Base-by-base conservation (phyloP, 495 filamentous ascomycete genomes). In the Cercophora samala region DNA sequence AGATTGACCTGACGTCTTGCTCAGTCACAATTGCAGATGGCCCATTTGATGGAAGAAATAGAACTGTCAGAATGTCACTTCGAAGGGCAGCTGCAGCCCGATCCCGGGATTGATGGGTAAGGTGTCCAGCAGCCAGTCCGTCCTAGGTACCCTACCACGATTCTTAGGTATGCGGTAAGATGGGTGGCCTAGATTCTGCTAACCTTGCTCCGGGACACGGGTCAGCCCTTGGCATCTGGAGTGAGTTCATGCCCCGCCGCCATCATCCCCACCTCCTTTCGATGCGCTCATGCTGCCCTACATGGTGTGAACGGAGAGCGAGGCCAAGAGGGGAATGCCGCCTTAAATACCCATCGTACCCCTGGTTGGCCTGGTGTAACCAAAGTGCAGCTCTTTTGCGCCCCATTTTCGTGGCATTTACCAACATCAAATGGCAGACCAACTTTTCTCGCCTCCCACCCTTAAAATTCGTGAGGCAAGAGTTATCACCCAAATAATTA, bases 401-500 rank as follows among this genome's bases (percentile, higher is more conserved):
- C 37, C 11, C 13, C 37, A 46, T 46, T 17, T 2, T 17, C 37
- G 9, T 46, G 37, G 13, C 37, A 11, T 13, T 11, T 13, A 13
- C 13, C 37, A 46, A 46, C 37, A 13, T 46, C 37, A 5, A 46
- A 46, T 46, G 37, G 37, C 37, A 11, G 37, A 46, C 26, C 4
- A 46, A 13, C 13, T 9, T 17, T 13, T 13, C 26, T 46, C 37
- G 13, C 37, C 37, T 46, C 37, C 37, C 9, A 9, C 8, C 37
- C 37, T 68, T 60, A 11, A 65, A 5, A 18, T 5, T 26, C 58
- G 62, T 22, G 46, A 69, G 15, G 60, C 55, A 17, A 64, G 62
- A 18, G 53, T 70, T 42, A 53, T 73, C 13, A 73, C 70, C 18
- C 70, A 73, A 26, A 68, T 60, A 32, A 37, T 73, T 52, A 68